These are phyloP conservation scores for Zygnema cylindricum DNA, from an alignment of 139 green algal species.

Conservation along the genomic window DNA sequence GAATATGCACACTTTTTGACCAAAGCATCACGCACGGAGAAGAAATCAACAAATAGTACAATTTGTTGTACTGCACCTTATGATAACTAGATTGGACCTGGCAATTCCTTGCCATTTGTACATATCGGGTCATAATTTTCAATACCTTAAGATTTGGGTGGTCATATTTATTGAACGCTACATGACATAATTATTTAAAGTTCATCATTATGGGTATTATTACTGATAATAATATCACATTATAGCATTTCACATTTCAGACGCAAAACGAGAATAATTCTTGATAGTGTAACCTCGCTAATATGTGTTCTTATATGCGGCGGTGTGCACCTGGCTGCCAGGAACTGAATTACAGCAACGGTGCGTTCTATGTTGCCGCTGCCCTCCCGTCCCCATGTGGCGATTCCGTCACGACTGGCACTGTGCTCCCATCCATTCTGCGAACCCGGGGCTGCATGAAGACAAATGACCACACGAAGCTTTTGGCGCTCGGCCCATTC, in stretches of 20 bases:
- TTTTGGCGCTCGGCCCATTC: constrained; percentile 23
- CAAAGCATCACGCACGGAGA: too few relatives aligned
- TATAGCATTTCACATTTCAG: not conserved
- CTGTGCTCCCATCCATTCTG: constrained; percentile 56
- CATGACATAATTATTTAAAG: too few relatives aligned
- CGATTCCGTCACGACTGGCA: constrained; percentile 30
- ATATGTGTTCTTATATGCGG: not conserved
- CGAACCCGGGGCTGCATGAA: constrained; percentile 36
- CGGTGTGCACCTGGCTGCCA: constrained; percentile 3
- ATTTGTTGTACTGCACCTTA: too few relatives aligned
- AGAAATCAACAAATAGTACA: too few relatives aligned
- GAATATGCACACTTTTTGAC: too few relatives aligned
- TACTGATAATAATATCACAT: too few relatives aligned
- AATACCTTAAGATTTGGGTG: too few relatives aligned
- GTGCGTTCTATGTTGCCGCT: constrained; percentile 22
- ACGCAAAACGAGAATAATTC: not conserved
- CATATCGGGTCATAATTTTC: too few relatives aligned
- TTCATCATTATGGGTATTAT: too few relatives aligned
- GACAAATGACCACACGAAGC: constrained; percentile 39
- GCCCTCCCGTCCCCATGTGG: constrained; percentile 12
- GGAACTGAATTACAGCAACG: constrained; percentile 20
- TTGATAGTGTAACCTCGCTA: not conserved
- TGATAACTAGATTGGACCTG: too few relatives aligned
- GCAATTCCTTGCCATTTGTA: too few relatives aligned
- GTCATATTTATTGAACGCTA: too few relatives aligned